Percentiles rank a stretch among this genome's conserved stretches.
Evolutionary conservation across 2,329 filamentous ascomycete genomes (phyloP).

Genomic region (Aureobasidium sp.): DNA sequence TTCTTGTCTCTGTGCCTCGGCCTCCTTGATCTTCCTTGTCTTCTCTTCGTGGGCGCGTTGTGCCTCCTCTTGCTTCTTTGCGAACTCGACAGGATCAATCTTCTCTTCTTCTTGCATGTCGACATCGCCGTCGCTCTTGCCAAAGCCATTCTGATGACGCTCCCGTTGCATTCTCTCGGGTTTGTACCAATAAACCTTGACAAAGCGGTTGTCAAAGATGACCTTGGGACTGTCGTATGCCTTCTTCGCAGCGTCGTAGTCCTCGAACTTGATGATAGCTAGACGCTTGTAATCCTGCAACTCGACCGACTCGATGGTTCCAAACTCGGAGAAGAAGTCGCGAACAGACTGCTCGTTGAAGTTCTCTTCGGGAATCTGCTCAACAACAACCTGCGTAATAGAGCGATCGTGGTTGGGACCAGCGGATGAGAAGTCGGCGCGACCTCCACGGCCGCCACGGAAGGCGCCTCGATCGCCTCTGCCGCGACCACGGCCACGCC

Average conservation of each 20-base stretch:
- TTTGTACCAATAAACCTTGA: slow-evolving; percentile 75
- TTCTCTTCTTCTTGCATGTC: slow-evolving; percentile 41
- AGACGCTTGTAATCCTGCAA: slow-evolving; percentile 61
- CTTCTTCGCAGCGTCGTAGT: slow-evolving; percentile 58
- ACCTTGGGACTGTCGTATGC: slow-evolving; percentile 72
- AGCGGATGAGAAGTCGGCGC: slow-evolving; percentile 57
- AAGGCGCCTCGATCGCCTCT: slow-evolving; percentile 28
- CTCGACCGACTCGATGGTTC: slow-evolving; percentile 55
- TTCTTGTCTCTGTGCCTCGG: slow-evolving; percentile 56
- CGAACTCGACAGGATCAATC: slow-evolving; percentile 64
- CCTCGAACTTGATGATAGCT: slow-evolving; percentile 63
- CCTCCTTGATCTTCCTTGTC: slow-evolving; percentile 53
- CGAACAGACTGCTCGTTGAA: slow-evolving; percentile 60
- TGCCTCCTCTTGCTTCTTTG: slow-evolving; percentile 61
- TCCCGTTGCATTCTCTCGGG: slow-evolving; percentile 27
- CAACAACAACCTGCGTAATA: slow-evolving; percentile 65
- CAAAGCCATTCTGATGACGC: slow-evolving; percentile 13
- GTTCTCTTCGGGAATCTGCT: slow-evolving; percentile 67
- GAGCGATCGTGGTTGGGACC: slow-evolving; percentile 56
- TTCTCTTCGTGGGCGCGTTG: slow-evolving; percentile 64
- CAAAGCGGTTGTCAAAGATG: slow-evolving; percentile 79
- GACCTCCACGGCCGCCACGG: slow-evolving; percentile 32
- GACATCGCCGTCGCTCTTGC: slow-evolving; percentile 19
- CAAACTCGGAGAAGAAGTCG: slow-evolving; percentile 66
- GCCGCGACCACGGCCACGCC: slow-evolving; percentile 32